A percentile compares a stretch with the other conserved stretches of the same genome.
Conservation (phyloP, 2,329 filamentous ascomycete genomes). For the Alternaria dauci region DNA sequence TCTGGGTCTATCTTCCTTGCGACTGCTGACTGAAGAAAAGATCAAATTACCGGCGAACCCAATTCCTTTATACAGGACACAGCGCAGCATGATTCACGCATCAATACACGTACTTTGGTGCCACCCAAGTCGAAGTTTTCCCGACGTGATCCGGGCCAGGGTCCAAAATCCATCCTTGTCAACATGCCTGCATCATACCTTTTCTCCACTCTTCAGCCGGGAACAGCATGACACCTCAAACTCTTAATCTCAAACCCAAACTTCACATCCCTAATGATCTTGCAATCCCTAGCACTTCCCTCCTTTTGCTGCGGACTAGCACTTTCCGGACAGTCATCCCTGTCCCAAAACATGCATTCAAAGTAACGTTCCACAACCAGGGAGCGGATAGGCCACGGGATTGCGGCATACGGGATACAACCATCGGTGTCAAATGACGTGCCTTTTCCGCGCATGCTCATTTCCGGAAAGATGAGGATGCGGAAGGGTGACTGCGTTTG, state of each 20-base stretch:
- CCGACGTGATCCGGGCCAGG: background rate
- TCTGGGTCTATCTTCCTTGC: accelerated
- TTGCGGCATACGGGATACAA: background rate
- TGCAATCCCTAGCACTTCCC: background rate
- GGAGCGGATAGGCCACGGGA: background rate
- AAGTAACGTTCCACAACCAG: background rate
- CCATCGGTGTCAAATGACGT: background rate
- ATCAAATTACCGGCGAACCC: background rate
- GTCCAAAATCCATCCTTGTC: background rate
- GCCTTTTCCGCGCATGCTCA: background rate
- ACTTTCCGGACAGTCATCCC: background rate
- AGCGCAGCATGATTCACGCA: background rate
- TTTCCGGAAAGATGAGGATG: background rate
- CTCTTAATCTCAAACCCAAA: background rate
- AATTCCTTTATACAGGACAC: background rate
- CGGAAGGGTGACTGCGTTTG: background rate
- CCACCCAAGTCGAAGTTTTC: background rate
- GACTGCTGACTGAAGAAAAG: background rate
- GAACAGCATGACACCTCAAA: background rate
- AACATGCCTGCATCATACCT: background rate
- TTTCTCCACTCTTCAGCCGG: background rate
- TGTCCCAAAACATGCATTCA: background rate
- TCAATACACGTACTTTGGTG: background rate
- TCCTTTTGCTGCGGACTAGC: background rate
- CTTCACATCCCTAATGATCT: background rate